These are phyloP conservation scores for Craterostigma plantagineum DNA, from an alignment of 257 asterid genomes.

Conservation along the genomic window DNA sequence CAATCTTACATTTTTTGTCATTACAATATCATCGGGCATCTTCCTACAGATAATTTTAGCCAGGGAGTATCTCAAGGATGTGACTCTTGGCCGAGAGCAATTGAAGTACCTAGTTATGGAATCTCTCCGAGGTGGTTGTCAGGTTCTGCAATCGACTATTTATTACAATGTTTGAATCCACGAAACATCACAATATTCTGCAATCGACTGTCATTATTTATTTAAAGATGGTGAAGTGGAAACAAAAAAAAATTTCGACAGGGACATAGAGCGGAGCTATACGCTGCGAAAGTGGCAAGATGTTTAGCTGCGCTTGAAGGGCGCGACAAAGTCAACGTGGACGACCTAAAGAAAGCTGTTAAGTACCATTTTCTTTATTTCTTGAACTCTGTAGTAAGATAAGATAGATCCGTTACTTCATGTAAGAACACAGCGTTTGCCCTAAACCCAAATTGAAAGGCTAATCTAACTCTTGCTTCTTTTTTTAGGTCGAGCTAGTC, in stretches of 20 bases:
- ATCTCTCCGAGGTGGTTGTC: constrained; percentile 95
- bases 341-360: constrained; percentile 98
- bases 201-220: background rate
- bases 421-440: background rate
- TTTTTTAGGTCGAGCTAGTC: constrained; percentile 63
- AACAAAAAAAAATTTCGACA: constrained; percentile 16
- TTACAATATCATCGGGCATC: too few relatives aligned
- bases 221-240: background rate
- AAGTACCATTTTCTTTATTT: constrained; percentile 23
- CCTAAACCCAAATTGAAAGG: background rate
- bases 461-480: background rate
- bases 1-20: too few relatives aligned
- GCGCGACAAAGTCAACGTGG: constrained; percentile 74
- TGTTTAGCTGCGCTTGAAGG: constrained; percentile 97
- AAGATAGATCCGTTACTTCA: background rate
- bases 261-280: constrained; percentile 98
- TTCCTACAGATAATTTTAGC: constrained; percentile 71
- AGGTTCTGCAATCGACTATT: constrained; percentile 42
- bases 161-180: background rate
- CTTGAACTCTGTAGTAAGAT: background rate
- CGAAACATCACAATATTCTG: background rate
- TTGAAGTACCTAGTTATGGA: constrained; percentile 83
- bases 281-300: constrained; percentile 91
- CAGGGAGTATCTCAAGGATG: constrained; percentile 91
- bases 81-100: constrained; percentile 63